A percentile compares a stretch with the other conserved stretches of the same genome.
Evolutionary conservation across 1,284 basidiomycete genomes (phyloP).

Genomic region (Melampsora americana): DNA sequence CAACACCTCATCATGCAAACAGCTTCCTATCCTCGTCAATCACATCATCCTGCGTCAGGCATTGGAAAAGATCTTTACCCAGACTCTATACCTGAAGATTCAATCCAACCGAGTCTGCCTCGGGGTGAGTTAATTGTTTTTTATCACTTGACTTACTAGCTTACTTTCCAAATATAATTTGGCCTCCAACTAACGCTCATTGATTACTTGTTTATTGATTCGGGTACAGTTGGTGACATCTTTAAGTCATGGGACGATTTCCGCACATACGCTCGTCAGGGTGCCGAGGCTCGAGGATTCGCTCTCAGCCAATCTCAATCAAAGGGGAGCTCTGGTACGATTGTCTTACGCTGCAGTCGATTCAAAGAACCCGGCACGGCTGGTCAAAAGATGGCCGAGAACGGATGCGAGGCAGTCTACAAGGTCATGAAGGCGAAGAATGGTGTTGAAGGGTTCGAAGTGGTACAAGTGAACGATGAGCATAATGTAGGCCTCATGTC

Average conservation of each 20-base stretch:
- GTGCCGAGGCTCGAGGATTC: constrained; percentile 28
- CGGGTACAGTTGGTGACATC: constrained; percentile 15
- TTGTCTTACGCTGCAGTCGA: constrained; percentile 27
- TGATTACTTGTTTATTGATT: too few relatives aligned
- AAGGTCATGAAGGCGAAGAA: constrained; percentile 26
- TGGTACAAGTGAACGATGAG: constrained; percentile 13
- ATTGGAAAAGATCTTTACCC: too few relatives aligned
- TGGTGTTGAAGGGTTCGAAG: constrained; percentile 24
- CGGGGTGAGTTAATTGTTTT: too few relatives aligned
- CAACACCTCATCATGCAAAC: too few relatives aligned
- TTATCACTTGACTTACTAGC: too few relatives aligned
- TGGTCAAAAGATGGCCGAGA: constrained; percentile 36
- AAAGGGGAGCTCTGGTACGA: constrained; percentile 28
- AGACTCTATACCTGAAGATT: too few relatives aligned
- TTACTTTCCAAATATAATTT: too few relatives aligned
- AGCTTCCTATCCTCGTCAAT: too few relatives aligned
- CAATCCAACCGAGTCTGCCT: too few relatives aligned
- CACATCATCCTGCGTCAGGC: too few relatives aligned
- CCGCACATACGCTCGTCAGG: constrained; percentile 14
- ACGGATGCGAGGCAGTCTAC: constrained; percentile 29
- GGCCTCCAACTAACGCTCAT: too few relatives aligned
- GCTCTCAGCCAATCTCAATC: constrained; percentile 26
- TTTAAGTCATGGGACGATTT: constrained; percentile 36
- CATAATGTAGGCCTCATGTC: constrained; percentile 16
- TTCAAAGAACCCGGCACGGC: constrained; percentile 34